Base-by-base conservation (phyloP, 768 basidiomycete genomes). In the Lactifluus echinatus region DNA sequence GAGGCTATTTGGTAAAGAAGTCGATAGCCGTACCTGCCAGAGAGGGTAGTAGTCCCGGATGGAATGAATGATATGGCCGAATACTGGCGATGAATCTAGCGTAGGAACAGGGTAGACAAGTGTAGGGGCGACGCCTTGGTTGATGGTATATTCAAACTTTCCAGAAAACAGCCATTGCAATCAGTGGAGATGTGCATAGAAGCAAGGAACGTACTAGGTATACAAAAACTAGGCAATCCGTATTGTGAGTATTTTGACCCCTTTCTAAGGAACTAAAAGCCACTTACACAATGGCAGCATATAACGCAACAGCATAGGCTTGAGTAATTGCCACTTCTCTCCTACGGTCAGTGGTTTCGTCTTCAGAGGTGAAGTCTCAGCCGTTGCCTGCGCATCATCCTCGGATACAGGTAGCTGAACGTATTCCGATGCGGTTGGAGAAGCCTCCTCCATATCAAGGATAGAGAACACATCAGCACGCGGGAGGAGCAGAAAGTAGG, bases 11-110 rank as follows among this genome's bases (percentile, higher is more conserved):
- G 26, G 26, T 33, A 37, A 47, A 4, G 19, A 56, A 56, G 46
- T 59, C 62, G 60, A 66, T 5, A 62, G 64, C 57, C 76, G 24
- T 59, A 86, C 89, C 84, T 92, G 90, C 89, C 93, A 96, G 39
- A 95, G 79, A 1, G 93, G 93, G 71, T 97, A 97, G 68, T 93
- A 98, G 66, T 97, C 95, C 36, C 92, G 79, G 19, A 93, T 76
- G 1, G 82, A 84, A 65, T 89, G 83, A 55, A 98, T 89, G 57
- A 97, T 78, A 66, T 78, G 81, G 66, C 84, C 81, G 49, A 95
- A 75, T 12, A 91, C 49, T 53, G 81, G 78, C 59, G 85, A 75
- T 4, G 73, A 71, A 7, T 81, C 78, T 1, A 75, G 67, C 0
- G 79, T 76, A 0, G 94, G 93, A 11, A 95, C 79, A 5, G 91